Conservation (phyloP, 352 stramenopile species). For the Phytopythium vexans region DNA sequence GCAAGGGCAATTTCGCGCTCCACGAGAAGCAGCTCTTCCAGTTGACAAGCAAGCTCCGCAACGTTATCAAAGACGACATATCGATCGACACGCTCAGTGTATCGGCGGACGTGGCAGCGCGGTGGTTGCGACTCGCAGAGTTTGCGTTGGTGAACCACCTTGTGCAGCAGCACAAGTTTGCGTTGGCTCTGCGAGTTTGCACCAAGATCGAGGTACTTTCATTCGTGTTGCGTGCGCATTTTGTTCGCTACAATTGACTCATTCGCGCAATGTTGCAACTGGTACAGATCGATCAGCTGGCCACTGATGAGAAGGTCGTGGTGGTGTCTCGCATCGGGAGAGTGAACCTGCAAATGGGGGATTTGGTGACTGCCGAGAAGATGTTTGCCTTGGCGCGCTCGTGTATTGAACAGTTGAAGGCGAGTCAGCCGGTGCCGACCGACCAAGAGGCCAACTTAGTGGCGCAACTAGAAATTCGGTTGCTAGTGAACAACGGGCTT, state of each 20-base stretch:
- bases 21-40: conserved; percentile 72
- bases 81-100: conserved; percentile 30
- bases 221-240: not conserved
- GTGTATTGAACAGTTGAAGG: conserved; percentile 21
- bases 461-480: conserved; percentile 37
- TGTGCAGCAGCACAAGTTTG: conserved; percentile 73
- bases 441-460: conserved; percentile 12
- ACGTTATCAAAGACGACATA: conserved; percentile 23
- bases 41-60: conserved; percentile 37
- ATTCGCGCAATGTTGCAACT: not conserved
- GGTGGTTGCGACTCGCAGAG: conserved; percentile 59
- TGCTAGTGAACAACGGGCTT: conserved; percentile 74
- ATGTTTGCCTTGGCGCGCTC: conserved; percentile 46
- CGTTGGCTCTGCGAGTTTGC: conserved; percentile 56
- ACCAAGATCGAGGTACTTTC: conserved; percentile 58
- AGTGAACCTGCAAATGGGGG: conserved; percentile 74
- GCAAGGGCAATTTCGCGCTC: conserved; percentile 46
- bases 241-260: not conserved
- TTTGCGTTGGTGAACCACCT: conserved; percentile 71
- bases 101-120: conserved; percentile 20
- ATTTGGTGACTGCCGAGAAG: conserved; percentile 51
- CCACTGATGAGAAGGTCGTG: conserved; percentile 39
- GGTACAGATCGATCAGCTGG: conserved; percentile 32
- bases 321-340: conserved; percentile 61
- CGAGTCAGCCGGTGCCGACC: conserved; percentile 1